A percentile compares a stretch with the other conserved stretches of the same genome.
Evolutionary conservation across 2,329 filamentous ascomycete species (phyloP).

Genomic region (Penicillium sp.): DNA sequence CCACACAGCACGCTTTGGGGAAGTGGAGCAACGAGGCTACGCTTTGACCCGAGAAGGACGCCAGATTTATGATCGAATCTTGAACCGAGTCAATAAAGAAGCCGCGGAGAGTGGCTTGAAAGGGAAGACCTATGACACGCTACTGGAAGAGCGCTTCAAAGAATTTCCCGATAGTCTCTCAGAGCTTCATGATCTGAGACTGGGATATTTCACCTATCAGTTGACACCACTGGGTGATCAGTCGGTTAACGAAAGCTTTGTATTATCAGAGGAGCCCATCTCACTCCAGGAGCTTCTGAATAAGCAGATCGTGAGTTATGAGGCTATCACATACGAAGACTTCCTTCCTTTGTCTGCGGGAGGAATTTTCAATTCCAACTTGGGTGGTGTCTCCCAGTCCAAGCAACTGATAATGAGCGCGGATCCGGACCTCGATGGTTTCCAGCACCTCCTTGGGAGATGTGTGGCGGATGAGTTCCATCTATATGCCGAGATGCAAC

Average conservation of each 20-base stretch:
- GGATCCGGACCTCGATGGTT: conserved; percentile 29
- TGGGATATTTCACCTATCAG: conserved; percentile 46
- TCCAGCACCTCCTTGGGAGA: conserved; percentile 25
- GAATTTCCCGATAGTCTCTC: conserved; percentile 47
- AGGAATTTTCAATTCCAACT: conserved; percentile 53
- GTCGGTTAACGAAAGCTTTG: not conserved
- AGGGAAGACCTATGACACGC: conserved; percentile 14
- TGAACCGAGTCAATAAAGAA: conserved; percentile 29
- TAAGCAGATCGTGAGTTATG: conserved; percentile 34
- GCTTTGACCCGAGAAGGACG: conserved; percentile 51
- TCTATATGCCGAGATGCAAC: conserved; percentile 29
- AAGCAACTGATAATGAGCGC: conserved; percentile 27
- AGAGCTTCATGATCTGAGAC: conserved; percentile 34
- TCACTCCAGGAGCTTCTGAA: conserved; percentile 36
- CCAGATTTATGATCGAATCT: conserved; percentile 48
- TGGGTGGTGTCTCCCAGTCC: conserved; percentile 26
- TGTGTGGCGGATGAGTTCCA: conserved; percentile 28
- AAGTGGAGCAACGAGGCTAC: conserved; percentile 55
- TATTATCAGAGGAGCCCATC: not conserved
- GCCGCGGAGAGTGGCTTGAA: conserved; percentile 6
- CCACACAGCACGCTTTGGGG: conserved; percentile 54
- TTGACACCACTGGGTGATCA: conserved; percentile 17
- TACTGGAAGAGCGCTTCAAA: conserved; percentile 34
- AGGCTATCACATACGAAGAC: conserved; percentile 56
- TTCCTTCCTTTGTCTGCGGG: conserved; percentile 56